A percentile compares a stretch with the other conserved stretches of the same genome.
Evolutionary conservation across 305 asterid genomes (phyloP).

Genomic region (Fraxinus velutina): DNA sequence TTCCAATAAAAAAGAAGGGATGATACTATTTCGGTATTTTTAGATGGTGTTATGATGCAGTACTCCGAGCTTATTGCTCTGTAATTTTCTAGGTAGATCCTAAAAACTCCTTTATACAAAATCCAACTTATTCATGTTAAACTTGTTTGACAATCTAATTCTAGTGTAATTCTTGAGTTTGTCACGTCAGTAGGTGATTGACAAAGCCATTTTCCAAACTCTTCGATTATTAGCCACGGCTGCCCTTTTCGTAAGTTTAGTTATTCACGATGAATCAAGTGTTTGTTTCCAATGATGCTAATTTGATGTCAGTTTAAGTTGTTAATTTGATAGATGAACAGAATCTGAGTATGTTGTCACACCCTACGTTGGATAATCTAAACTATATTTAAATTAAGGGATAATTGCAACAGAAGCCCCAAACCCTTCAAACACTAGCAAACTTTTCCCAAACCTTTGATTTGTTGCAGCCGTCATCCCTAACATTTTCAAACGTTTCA

Average conservation of each 20-base stretch:
- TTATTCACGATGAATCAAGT: too few species aligned
- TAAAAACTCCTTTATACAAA: too few species aligned
- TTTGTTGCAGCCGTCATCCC: too few species aligned
- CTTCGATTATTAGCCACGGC: neutral
- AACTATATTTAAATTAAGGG: neutral
- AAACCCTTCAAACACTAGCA: too few species aligned
- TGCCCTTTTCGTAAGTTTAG: neutral
- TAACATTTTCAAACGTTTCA: too few species aligned
- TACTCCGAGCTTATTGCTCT: neutral
- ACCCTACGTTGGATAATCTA: neutral
- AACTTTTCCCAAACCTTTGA: too few species aligned
- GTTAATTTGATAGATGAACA: neutral
- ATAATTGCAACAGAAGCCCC: too few species aligned
- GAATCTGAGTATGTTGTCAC: neutral
- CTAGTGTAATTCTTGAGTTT: neutral
- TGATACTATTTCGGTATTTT: too few species aligned
- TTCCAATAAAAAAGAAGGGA: too few species aligned
- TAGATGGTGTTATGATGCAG: neutral
- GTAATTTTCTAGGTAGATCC: too few species aligned
- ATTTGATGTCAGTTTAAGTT: neutral
- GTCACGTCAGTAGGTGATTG: neutral
- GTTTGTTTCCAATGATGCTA: neutral
- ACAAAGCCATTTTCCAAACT: conserved; percentile 2
- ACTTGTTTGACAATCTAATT: neutral
- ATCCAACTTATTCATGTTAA: neutral